phyloP scores from a whole-genome alignment of 2,329 filamentous ascomycete genomes.

The Fusarium pilosicola region DNA sequence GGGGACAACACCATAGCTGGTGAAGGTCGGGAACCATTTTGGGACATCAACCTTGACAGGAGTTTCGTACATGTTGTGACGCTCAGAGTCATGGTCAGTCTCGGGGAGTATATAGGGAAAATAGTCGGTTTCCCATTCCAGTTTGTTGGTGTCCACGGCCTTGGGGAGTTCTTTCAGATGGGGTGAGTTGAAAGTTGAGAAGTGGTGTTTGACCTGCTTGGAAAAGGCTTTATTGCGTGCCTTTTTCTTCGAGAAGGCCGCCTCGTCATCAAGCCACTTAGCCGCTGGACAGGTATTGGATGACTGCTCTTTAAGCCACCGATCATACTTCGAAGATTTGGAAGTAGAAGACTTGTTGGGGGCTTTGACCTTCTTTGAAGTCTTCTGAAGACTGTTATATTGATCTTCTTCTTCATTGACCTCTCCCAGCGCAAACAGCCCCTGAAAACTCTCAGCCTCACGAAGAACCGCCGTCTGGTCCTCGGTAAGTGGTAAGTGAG shows the following conservation, averaged over 20 bases:
- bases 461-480: conserved; percentile 21
- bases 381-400: no score
- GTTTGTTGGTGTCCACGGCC: background rate
- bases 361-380: background rate
- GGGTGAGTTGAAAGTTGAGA: background rate
- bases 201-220: conserved; percentile 13
- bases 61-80: conserved; percentile 6
- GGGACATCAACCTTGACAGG: conserved; percentile 8
- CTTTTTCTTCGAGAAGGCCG: conserved; percentile 2
- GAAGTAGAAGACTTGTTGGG: background rate
- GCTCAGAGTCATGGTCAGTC: background rate
- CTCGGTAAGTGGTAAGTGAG: conserved; percentile 19
- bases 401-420: background rate
- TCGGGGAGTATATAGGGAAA: conserved; percentile 8
- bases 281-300: background rate
- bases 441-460: conserved; percentile 7
- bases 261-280: conserved; percentile 4
- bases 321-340: background rate
- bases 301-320: conserved; percentile 8
- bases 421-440: background rate
- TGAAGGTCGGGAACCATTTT: conserved; percentile 34
- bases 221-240: conserved; percentile 12
- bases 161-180: background rate
- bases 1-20: conserved; percentile 16
- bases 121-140: background rate